Percentiles rank a stretch among this genome's conserved stretches.
Conservation (phyloP, 1,284 basidiomycete genomes). For the Pascua guehoae region DNA sequence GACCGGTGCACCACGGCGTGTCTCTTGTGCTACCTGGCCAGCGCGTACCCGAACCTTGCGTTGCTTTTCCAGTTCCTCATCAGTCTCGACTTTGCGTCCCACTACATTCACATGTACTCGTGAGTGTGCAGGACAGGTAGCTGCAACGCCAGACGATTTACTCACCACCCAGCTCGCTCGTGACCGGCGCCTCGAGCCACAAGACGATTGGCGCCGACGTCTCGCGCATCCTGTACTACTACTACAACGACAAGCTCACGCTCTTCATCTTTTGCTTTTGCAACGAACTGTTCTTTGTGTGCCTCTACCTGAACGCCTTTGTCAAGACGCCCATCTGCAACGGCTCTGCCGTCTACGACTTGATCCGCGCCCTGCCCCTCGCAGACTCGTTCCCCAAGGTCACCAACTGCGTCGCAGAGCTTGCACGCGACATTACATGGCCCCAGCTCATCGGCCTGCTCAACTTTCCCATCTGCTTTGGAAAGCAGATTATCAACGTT, state of each 20-base stretch:
- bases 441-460: slow-evolving; percentile 68
- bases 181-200: slow-evolving; percentile 88
- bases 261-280: slow-evolving; percentile 94
- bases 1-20: slow-evolving; percentile 96
- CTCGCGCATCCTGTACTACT: slow-evolving; percentile 83
- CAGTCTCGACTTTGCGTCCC: slow-evolving; percentile 93
- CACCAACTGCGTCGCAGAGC: slow-evolving; percentile 23
- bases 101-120: slow-evolving; percentile 99
- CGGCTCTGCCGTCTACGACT: slow-evolving; percentile 16
- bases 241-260: slow-evolving; percentile 84
- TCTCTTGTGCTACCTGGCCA: slow-evolving; percentile 84
- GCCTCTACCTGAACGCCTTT: slow-evolving; percentile 91
- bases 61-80: slow-evolving; percentile 92
- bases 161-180: slow-evolving; percentile 65
- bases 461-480: slow-evolving; percentile 67
- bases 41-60: slow-evolving; percentile 60
- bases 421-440: slow-evolving; percentile 61
- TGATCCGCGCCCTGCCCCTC: slow-evolving; percentile 24
- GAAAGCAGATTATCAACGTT: slow-evolving; percentile 91
- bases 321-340: slow-evolving; percentile 52
- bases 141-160: not conserved
- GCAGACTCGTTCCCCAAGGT: slow-evolving; percentile 19
- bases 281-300: slow-evolving; percentile 96
- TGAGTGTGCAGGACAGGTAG: slow-evolving; percentile 46
- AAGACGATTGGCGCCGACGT: slow-evolving; percentile 88